Percentiles rank a stretch among this genome's conserved stretches.
These are phyloP conservation scores for Xylogone sp. DNA, from an alignment of 2,329 filamentous ascomycete species.

Conservation along the genomic window DNA sequence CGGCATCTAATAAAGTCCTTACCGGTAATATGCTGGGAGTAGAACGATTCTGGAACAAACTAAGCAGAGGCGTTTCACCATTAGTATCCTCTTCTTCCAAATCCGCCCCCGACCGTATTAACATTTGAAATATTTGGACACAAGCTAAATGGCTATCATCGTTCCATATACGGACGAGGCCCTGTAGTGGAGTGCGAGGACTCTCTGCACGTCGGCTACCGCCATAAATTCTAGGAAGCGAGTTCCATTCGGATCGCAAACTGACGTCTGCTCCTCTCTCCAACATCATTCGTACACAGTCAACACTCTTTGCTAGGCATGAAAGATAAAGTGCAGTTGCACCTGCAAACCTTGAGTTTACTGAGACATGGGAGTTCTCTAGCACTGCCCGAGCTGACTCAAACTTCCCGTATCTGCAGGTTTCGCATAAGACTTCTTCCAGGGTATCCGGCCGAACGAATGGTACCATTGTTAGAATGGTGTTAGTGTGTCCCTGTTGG, in stretches of 20 bases:
- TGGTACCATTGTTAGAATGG: constrained; percentile 9
- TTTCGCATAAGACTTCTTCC: constrained; percentile 11
- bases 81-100: constrained; percentile 8
- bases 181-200: neutral
- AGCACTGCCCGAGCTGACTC: constrained; percentile 10
- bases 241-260: neutral
- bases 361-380: constrained; percentile 4
- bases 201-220: neutral
- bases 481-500: constrained; percentile 19
- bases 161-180: constrained; percentile 2
- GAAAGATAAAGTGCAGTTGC: constrained; percentile 14
- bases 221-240: neutral
- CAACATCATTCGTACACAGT: constrained; percentile 1
- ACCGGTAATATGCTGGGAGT: neutral
- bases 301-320: constrained; percentile 2
- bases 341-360: constrained; percentile 8
- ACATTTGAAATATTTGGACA: constrained; percentile 5
- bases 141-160: constrained; percentile 1
- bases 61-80: constrained; percentile 10
- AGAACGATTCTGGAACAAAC: neutral
- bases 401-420: constrained; percentile 11
- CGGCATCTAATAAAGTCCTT: constrained; percentile 5
- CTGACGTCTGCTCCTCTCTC: neutral
- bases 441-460: constrained; percentile 8
- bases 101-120: constrained; percentile 17